Evolutionary conservation across 345 rosid species (phyloP), one percentile per base, ranked within the genome.

Genomic region (Salix exigua): DNA sequence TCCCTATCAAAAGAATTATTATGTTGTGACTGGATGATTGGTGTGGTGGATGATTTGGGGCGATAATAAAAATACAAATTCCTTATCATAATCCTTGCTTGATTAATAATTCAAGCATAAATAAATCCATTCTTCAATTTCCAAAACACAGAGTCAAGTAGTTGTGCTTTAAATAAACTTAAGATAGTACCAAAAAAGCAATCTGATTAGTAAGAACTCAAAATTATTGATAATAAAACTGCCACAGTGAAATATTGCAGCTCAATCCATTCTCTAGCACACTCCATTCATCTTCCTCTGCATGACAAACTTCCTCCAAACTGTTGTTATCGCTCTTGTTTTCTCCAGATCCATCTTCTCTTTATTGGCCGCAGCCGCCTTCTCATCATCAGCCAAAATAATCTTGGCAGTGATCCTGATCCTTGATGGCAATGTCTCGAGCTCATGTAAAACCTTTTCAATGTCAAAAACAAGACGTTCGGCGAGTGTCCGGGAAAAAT

Each of bases 231-330:
- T 23, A 58, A 58, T 58, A 58, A 58, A 58, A 23, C 23, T 23
- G 14, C 17, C 2, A 5, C 6, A 50, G 19, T 28, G 1, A 50
- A 30, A 18, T 11, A n/a, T 5, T 58, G 28, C 62, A 55, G 62
- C 62, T 55, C 28, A 10, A n/a, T n/a, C 62, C 63, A 10, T 58
- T 5, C 21, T 66, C 78, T 86, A 86, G 30, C 89, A 86, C 50
- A 86, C 85, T 6, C 85, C 84, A 60, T 71, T 86, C 71, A 21
- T 80, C 82, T 82, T 78, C 75, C 17, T 80, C 18, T 80, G 46
- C 58, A 71, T 6, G 14, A 80, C 80, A 21, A 76, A 72, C 64
- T 76, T 80, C 80, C 21, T 76, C 83, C 83, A 80, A 21, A 50
- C 44, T 7, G 76, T 66, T 16, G 77, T 80, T 12, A 80, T 31